A percentile compares a stretch with the other conserved stretches of the same genome.
phyloP scores from a whole-genome alignment of 2,329 filamentous ascomycete genomes.

The Geosmithia morbida region DNA sequence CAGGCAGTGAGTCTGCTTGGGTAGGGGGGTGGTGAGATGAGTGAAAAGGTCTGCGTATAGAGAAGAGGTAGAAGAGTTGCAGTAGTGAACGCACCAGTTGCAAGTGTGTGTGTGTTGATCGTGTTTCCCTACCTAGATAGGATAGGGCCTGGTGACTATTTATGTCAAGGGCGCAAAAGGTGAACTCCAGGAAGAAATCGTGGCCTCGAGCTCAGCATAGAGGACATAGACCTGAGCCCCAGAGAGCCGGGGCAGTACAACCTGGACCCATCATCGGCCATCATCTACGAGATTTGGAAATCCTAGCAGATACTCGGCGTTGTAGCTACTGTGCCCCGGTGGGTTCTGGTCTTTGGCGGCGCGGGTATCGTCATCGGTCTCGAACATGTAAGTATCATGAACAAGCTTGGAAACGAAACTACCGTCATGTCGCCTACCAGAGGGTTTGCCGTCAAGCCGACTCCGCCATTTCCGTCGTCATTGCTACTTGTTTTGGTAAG shows the following conservation, averaged over 20 bases:
- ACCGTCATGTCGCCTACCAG: constrained; percentile 47
- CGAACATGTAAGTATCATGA: constrained; percentile 52
- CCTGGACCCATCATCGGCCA: no score
- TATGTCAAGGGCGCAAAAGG: no score
- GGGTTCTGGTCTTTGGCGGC: constrained; percentile 43
- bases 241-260: no score
- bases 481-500: constrained; percentile 44
- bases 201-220: constrained; percentile 14
- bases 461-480: constrained; percentile 45
- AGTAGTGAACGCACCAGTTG: no score
- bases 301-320: constrained; percentile 25
- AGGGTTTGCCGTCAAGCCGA: constrained; percentile 46
- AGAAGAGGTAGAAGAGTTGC: no score
- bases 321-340: constrained; percentile 38
- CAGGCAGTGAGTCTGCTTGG: no score
- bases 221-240: constrained; percentile 33
- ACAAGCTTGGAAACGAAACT: constrained; percentile 45
- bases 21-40: no score
- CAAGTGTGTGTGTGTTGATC: no score
- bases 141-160: no score
- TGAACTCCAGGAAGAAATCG: no score
- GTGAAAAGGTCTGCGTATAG: no score
- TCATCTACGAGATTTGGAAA: constrained; percentile 46
- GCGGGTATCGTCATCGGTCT: constrained; percentile 37
- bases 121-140: no score